Base-by-base conservation (phyloP, 257 asterid genomes). In the Paraleonurus japonicus region DNA sequence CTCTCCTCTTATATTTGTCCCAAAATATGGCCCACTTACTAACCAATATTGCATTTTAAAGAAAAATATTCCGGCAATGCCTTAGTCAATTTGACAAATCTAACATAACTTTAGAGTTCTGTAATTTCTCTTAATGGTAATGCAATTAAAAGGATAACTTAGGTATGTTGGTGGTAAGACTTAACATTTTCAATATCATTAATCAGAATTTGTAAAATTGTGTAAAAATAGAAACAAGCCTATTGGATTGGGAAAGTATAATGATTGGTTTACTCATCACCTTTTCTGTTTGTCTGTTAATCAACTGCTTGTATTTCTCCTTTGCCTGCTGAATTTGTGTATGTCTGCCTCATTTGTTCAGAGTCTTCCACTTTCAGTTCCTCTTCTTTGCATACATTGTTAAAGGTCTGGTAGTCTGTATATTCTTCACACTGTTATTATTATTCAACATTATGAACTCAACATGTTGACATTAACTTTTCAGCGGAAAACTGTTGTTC, bases 401-500 rank as follows among this genome's bases (percentile, higher is more conserved):
- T 81, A 68, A 67, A 45, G 62, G 13, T 51, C 26, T 53, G 62
- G 6, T 17, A n/a, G 47, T 59, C 47, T 69, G 37, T 57, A 48
- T 70, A 53, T 27, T 74, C 22, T 51, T 75, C 55, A 51, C 51
- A 32, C 74, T 69, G 61, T n/a, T 74, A 57, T 58, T 51, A 30
- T 51, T 22, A 50, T 32, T 72, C 32, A 75, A 27, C 32, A 10
- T 23, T 73, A 27, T 58, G 50, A 48, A 67, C 13, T 33, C 53
- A 47, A 77, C 73, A 59, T 28, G 24, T 47, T 63, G 70, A 78
- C 57, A 54, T 72, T 47, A 66, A 30, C 57, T 72, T 81, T 76
- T 74, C 86, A 85, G 88, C 83, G 74, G 75, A 82, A 78, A 72
- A 70, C 87, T 77, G 88, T 87, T 82, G 96, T 95, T 75, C 79